Base-by-base conservation (phyloP, 306 rosid species). In the Vigna hirtella region DNA sequence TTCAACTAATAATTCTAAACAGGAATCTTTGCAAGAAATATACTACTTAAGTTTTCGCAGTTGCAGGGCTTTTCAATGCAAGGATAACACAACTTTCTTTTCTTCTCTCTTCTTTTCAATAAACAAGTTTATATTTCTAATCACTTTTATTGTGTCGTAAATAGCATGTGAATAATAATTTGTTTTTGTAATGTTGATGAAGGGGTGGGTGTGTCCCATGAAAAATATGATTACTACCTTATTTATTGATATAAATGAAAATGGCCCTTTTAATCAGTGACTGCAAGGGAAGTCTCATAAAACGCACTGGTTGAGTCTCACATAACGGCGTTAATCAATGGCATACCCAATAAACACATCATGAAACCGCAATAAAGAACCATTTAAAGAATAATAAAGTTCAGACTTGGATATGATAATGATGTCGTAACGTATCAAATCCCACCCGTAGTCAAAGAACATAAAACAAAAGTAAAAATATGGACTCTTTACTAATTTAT, bases 271-370 rank as follows among this genome's bases (percentile, higher is more conserved):
- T 43, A 76, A 51, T 12, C 2, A 40, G 28, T 50, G 43, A 51
- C 47, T 42, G 14, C 22, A 55, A 0, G 6, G 22, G 9, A 40
- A 40, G 11, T 40, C 45, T 40, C 45, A 40, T 43, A 43, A 43
- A 43, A 43, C 49, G 13, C 16, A 55, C 28, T 56, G 0, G 14
- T 22, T 4, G 13, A 73, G 78, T 42, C 50, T 79, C 40, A 55
- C 43, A 65, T 68, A 45, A 18, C 70, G 16, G 43, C 17, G 45
- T 43, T 74, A 57, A 63, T 73, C 68, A 24, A 59, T 66, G 81
- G 22, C n/a, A 42, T 4, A 42, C n/a, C 32, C 67, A 66, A 13
- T 28, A 15, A 20, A 1, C 49, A 10, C 38, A 49, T 8, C 58
- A 17, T 22, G 28, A 9, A 50, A 16, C 24, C 38, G 4, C 38